Percentiles rank a stretch among this genome's conserved stretches.
Conservation (phyloP, 2,329 filamentous ascomycete species). For the Didymella segeticola region DNA sequence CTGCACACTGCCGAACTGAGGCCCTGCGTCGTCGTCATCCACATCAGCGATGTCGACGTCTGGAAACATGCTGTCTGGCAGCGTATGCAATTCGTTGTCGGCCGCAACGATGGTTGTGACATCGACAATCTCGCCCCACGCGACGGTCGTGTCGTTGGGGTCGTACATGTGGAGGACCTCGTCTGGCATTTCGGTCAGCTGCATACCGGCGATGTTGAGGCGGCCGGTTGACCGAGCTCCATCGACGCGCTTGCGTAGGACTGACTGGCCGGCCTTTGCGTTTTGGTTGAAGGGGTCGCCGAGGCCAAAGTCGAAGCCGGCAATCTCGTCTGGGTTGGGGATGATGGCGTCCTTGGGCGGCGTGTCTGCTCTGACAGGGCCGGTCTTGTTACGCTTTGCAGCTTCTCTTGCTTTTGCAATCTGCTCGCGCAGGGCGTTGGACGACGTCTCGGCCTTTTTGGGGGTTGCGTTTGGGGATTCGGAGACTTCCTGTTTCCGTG, state of each 20-base stretch:
- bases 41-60: constrained; percentile 64
- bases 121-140: constrained; percentile 93
- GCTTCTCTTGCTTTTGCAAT: constrained; percentile 89
- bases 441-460: constrained; percentile 68
- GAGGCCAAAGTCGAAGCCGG: constrained; percentile 65
- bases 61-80: constrained; percentile 80
- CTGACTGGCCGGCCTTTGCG: constrained; percentile 66
- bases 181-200: constrained; percentile 76
- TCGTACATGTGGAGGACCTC: constrained; percentile 93
- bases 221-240: constrained; percentile 78
- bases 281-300: constrained; percentile 76
- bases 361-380: constrained; percentile 33
- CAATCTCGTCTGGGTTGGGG: constrained; percentile 40
- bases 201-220: constrained; percentile 87
- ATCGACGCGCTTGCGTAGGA: constrained; percentile 75
- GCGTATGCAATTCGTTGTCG: constrained; percentile 81
- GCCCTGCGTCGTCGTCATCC: constrained; percentile 68
- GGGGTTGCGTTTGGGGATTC: constrained; percentile 21
- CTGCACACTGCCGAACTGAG: constrained; percentile 83
- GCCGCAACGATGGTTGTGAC: constrained; percentile 83
- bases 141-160: constrained; percentile 64
- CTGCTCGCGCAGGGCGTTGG: constrained; percentile 81
- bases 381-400: constrained; percentile 57
- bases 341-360: constrained; percentile 43
- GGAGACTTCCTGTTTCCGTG: constrained; percentile 55